These are phyloP conservation scores for Arthroderma sp. DNA, from an alignment of 2,329 filamentous ascomycete species.

Conservation along the genomic window DNA sequence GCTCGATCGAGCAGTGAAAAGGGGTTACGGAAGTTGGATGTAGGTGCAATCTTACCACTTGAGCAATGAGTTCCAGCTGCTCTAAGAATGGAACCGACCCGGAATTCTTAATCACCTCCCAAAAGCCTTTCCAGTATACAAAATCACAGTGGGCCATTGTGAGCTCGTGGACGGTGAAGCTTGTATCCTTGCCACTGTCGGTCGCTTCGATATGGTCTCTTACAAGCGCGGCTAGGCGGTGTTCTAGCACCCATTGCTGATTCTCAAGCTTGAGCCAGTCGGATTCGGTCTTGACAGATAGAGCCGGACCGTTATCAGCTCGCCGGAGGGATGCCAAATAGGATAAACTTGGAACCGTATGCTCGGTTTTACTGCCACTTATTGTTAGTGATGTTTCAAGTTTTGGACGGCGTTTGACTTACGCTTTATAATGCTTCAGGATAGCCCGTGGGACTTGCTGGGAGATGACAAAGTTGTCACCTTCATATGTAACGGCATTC, in stretches of 20 bases:
- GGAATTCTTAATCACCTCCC: conserved; percentile 9
- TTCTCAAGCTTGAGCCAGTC: conserved; percentile 10
- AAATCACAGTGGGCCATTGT: conserved; percentile 17
- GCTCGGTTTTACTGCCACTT: conserved; percentile 9
- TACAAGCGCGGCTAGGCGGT: conserved; percentile 11
- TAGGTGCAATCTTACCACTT: conserved; percentile 8
- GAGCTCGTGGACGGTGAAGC: conserved; percentile 13
- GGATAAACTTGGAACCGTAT: conserved; percentile 11
- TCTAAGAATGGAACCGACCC: conserved; percentile 2
- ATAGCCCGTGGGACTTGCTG: conserved; percentile 23
- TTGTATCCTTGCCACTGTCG: conserved; percentile 12
- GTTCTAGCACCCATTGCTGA: conserved; percentile 14
- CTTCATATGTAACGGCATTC: conserved; percentile 22
- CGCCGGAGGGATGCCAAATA: conserved; percentile 12
- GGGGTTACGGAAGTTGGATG: background rate
- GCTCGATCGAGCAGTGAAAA: background rate
- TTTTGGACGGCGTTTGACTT: background rate
- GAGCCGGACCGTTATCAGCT: background rate
- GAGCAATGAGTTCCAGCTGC: conserved; percentile 7
- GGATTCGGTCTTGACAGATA: conserved; percentile 3
- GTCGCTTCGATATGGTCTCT: conserved; percentile 13
- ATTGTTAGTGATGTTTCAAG: background rate
- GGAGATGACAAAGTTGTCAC: conserved; percentile 31
- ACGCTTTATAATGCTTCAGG: conserved; percentile 14
- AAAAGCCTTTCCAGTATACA: conserved; percentile 14